Percentiles rank a stretch among this genome's conserved stretches.
phyloP scores from a whole-genome alignment of 1,284 basidiomycete genomes.

The Ustilago xerochloae region DNA sequence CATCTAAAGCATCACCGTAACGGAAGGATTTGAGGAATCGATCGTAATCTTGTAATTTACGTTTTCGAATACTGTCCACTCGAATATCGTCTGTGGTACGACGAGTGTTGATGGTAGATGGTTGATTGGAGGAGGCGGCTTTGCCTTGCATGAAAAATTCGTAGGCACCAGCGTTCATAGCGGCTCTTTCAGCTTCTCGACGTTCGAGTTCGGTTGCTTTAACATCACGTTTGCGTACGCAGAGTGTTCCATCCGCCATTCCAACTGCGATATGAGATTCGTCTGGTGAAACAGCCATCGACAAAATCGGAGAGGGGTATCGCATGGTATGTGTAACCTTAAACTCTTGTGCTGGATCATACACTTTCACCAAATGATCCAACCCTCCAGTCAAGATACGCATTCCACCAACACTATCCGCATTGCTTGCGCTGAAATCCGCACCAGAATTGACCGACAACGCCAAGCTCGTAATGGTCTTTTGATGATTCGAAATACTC shows the following conservation, averaged over 20 bases:
- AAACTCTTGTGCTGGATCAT: constrained; percentile 79
- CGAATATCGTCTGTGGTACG: constrained; percentile 69
- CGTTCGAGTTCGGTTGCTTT: constrained; percentile 76
- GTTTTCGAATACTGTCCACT: constrained; percentile 76
- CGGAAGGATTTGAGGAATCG: constrained; percentile 89
- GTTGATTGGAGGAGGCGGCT: constrained; percentile 37
- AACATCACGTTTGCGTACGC: constrained; percentile 73
- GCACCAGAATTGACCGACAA: constrained; percentile 60
- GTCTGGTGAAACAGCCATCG: constrained; percentile 93
- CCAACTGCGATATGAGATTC: constrained; percentile 95
- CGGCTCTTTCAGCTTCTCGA: constrained; percentile 70
- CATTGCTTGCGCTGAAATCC: constrained; percentile 37
- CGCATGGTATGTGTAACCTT: constrained; percentile 98
- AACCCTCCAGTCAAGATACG: constrained; percentile 88
- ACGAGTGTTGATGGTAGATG: constrained; percentile 17
- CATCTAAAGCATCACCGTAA: constrained; percentile 87
- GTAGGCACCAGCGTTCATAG: constrained; percentile 75
- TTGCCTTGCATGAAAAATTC: constrained; percentile 75
- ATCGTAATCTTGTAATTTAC: constrained; percentile 87
- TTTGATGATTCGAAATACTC: constrained; percentile 84
- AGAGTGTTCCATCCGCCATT: constrained; percentile 93
- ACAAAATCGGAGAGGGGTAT: constrained; percentile 91
- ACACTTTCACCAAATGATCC: constrained; percentile 98
- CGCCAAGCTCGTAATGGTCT: constrained; percentile 86
- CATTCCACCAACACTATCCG: constrained; percentile 71